Evolutionary conservation across 805 yeast species (phyloP).

Genomic region (Ogataea dorogensis): DNA sequence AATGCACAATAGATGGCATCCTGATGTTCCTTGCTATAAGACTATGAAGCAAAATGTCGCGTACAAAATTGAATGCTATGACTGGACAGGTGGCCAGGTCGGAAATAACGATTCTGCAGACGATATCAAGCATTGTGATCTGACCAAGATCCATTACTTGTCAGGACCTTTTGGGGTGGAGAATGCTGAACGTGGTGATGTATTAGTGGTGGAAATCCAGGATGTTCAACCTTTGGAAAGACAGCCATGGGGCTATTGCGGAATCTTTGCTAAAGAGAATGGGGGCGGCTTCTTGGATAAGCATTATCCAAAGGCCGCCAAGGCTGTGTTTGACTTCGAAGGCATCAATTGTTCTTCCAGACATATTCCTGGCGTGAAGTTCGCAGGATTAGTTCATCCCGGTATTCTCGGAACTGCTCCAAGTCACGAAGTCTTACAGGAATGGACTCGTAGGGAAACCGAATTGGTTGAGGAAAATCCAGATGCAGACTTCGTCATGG

Average conservation of each 20-base stretch:
- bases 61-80: conserved; percentile 49
- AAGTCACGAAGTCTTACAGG: conserved; percentile 39
- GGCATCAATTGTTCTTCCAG: conserved; percentile 50
- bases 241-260: conserved; percentile 55
- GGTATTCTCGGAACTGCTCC: conserved; percentile 54
- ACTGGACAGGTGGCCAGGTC: conserved; percentile 56
- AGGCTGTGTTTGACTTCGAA: conserved; percentile 52
- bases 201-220: conserved; percentile 47
- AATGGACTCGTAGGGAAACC: conserved; percentile 46
- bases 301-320: conserved; percentile 50
- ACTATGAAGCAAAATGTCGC: conserved; percentile 42
- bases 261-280: conserved; percentile 46
- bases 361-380: conserved; percentile 49
- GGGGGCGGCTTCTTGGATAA: conserved; percentile 52
- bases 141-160: conserved; percentile 45
- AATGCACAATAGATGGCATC: conserved; percentile 54
- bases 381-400: conserved; percentile 51
- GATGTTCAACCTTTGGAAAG: conserved; percentile 52
- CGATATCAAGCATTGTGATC: conserved; percentile 45
- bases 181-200: conserved; percentile 48
- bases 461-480: conserved; percentile 36
- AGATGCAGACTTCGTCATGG: conserved; percentile 37
- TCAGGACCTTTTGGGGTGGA: conserved; percentile 49
- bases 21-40: conserved; percentile 44
- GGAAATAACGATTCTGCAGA: conserved; percentile 47